phyloP scores from a whole-genome alignment of 371 early-diverging fungal species.

The Mucor sp. region DNA sequence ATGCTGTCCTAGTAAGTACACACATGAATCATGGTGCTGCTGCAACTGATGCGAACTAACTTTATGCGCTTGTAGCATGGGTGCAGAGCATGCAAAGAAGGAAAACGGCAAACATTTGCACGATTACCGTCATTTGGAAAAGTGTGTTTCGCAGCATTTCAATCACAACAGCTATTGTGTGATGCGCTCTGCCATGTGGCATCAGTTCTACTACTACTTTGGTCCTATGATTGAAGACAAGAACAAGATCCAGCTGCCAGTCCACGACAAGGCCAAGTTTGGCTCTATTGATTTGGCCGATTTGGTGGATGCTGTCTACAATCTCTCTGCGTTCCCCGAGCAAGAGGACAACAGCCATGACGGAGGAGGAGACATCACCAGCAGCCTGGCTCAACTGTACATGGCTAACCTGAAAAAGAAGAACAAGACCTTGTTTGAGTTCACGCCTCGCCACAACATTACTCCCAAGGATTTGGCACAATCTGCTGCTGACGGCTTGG shows the following conservation, averaged over 20 bases:
- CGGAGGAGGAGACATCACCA: no score
- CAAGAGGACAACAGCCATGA: background rate
- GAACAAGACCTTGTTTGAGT: slow-evolving; percentile 19
- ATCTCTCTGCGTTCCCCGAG: slow-evolving; percentile 3
- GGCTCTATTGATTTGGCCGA: slow-evolving; percentile 18
- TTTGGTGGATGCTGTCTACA: slow-evolving; percentile 11
- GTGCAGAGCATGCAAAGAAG: background rate
- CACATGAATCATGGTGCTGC: background rate
- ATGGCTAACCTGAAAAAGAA: background rate
- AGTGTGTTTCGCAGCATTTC: background rate
- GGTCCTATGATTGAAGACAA: slow-evolving; percentile 31
- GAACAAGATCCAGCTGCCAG: slow-evolving; percentile 12
- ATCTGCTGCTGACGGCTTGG: slow-evolving; percentile 12
- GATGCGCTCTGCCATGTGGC: slow-evolving; percentile 15
- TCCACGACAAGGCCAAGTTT: slow-evolving; percentile 14
- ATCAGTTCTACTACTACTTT: slow-evolving; percentile 29
- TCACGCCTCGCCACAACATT: slow-evolving; percentile 13
- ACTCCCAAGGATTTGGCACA: slow-evolving; percentile 4
- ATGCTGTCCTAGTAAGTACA: slow-evolving; percentile 19
- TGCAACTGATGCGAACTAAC: background rate
- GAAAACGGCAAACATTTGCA: background rate
- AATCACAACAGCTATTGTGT: slow-evolving; percentile 8
- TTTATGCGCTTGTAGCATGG: slow-evolving; percentile 12
- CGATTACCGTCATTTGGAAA: slow-evolving; percentile 7
- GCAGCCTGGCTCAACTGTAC: background rate